phyloP scores from a whole-genome alignment of 2,329 filamentous ascomycete species.

The Diaporthe humulicola region DNA sequence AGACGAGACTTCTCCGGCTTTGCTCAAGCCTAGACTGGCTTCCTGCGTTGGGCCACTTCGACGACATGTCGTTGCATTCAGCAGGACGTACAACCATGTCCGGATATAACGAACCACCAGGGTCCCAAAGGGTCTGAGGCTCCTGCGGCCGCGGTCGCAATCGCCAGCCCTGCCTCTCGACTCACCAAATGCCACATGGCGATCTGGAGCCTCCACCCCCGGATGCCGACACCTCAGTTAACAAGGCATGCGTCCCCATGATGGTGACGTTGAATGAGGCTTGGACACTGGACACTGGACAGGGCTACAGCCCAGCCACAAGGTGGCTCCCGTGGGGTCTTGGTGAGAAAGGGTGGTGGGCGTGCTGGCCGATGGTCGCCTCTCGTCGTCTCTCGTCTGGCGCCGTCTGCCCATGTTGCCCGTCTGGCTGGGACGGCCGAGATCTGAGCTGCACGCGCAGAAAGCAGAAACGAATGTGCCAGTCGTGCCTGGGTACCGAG shows the following conservation, averaged over 20 bases:
- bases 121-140: slow-evolving; percentile 8
- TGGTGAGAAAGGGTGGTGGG: slow-evolving; percentile 7
- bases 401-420: slow-evolving; percentile 9
- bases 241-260: background rate
- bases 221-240: background rate
- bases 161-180: background rate
- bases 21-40: slow-evolving; percentile 24
- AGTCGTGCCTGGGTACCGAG: background rate
- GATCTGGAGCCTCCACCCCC: slow-evolving; percentile 12
- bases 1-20: slow-evolving; percentile 13
- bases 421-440: slow-evolving; percentile 37
- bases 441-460: slow-evolving; percentile 36
- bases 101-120: slow-evolving; percentile 13
- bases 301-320: background rate
- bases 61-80: slow-evolving; percentile 35
- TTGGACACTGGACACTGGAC: background rate
- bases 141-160: background rate
- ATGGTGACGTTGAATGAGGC: background rate
- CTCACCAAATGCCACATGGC: slow-evolving; percentile 25
- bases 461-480: slow-evolving; percentile 21
- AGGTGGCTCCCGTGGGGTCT: background rate
- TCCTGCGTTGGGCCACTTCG: slow-evolving; percentile 29
- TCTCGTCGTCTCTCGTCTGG: slow-evolving; percentile 20
- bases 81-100: background rate
- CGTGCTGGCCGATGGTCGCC: background rate